Conservation (phyloP, 495 filamentous ascomycete species). For the Articulospora tetracladia region DNA sequence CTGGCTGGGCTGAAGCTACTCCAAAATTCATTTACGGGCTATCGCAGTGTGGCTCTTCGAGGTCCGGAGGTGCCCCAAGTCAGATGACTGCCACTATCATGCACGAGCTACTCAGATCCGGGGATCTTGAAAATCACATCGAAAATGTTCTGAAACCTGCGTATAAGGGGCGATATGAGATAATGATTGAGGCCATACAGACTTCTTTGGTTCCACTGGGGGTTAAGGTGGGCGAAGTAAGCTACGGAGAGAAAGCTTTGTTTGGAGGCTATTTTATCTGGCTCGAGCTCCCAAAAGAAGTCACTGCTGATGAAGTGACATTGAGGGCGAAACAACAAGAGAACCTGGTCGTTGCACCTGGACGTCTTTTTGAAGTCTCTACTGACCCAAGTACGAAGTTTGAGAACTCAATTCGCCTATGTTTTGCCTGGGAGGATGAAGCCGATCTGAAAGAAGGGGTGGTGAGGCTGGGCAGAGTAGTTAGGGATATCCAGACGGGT, state of each 20-base stretch:
- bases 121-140: slow-evolving; percentile 44
- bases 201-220: slow-evolving; percentile 56
- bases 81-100: slow-evolving; percentile 68
- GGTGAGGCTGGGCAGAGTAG: slow-evolving; percentile 50
- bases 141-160: slow-evolving; percentile 38
- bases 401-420: slow-evolving; percentile 54
- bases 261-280: slow-evolving; percentile 82
- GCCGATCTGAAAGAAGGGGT: slow-evolving; percentile 66
- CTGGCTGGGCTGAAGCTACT: slow-evolving; percentile 78
- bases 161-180: slow-evolving; percentile 38
- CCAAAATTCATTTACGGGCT: slow-evolving; percentile 62
- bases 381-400: slow-evolving; percentile 52
- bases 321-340: slow-evolving; percentile 51
- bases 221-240: slow-evolving; percentile 34
- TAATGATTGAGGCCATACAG: slow-evolving; percentile 50
- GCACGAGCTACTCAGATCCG: slow-evolving; percentile 49
- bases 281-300: slow-evolving; percentile 54
- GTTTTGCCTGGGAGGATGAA: slow-evolving; percentile 73
- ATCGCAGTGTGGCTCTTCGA: slow-evolving; percentile 63
- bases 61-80: slow-evolving; percentile 73
- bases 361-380: slow-evolving; percentile 62
- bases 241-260: slow-evolving; percentile 24
- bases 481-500: slow-evolving; percentile 22
- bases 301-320: slow-evolving; percentile 52
- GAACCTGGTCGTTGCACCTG: slow-evolving; percentile 59